phyloP scores from a whole-genome alignment of 495 filamentous ascomycete genomes.

The Parmelia sp. region DNA sequence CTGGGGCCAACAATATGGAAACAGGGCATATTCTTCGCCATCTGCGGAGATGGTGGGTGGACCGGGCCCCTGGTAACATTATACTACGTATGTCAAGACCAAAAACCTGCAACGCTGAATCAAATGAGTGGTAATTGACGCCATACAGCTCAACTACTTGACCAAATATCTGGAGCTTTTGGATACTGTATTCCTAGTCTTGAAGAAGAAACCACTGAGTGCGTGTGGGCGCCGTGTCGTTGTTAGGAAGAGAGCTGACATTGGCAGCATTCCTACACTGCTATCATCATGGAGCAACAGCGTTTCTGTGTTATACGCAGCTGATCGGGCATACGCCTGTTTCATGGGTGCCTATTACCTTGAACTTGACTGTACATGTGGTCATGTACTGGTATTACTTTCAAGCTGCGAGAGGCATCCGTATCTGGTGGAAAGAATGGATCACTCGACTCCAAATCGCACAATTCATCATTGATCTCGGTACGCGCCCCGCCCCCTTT shows the following conservation, averaged over 20 bases:
- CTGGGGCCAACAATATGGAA: conserved; percentile 60
- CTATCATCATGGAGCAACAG: conserved; percentile 80
- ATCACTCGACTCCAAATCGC: conserved; percentile 80
- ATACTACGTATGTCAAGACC: conserved; percentile 61
- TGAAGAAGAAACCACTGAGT: conserved; percentile 72
- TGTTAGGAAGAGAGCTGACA: conserved; percentile 16
- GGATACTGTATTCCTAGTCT: conserved; percentile 74
- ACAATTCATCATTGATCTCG: conserved; percentile 46
- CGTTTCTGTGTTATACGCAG: conserved; percentile 80
- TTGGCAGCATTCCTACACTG: conserved; percentile 72
- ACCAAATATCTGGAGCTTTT: conserved; percentile 78
- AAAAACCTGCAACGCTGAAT: not conserved
- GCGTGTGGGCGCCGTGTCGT: conserved; percentile 45
- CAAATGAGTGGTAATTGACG: conserved; percentile 14
- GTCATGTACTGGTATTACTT: conserved; percentile 65
- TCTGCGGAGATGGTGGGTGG: conserved; percentile 72
- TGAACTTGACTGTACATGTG: conserved; percentile 70
- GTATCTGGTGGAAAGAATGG: conserved; percentile 89
- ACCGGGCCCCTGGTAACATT: conserved; percentile 66
- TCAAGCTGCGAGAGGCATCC: conserved; percentile 73
- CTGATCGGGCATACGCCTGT: conserved; percentile 72
- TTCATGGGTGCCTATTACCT: conserved; percentile 65
- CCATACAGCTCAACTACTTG: conserved; percentile 68
- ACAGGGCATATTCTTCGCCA: conserved; percentile 63
- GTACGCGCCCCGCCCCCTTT: not conserved